Evolutionary conservation across 306 rosid genomes (phyloP).

Genomic region (Quercus ilex): DNA sequence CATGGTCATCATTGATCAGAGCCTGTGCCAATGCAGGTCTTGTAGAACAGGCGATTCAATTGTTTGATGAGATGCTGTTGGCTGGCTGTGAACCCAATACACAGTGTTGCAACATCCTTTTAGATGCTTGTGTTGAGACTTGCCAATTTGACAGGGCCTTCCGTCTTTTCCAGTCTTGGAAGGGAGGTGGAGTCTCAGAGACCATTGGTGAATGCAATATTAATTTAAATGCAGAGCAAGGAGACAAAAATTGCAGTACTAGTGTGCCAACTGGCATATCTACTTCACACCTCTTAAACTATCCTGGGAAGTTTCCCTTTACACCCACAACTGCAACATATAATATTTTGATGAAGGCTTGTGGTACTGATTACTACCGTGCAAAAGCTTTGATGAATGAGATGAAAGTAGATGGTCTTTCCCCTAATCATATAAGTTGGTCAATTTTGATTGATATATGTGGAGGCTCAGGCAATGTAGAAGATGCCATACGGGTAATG

Average conservation of each 20-base stretch:
- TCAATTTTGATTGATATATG: constrained; percentile 78
- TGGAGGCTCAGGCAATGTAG: constrained; percentile 60
- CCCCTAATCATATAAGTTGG: constrained; percentile 89
- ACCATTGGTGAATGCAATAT: constrained; percentile 25
- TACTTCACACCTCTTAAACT: constrained; percentile 43
- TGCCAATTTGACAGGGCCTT: constrained; percentile 93
- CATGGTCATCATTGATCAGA: constrained; percentile 91
- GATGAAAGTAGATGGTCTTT: constrained; percentile 68
- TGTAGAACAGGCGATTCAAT: constrained; percentile 72
- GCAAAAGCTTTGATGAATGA: constrained; percentile 78
- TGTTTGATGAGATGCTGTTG: constrained; percentile 90
- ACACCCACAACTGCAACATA: constrained; percentile 74
- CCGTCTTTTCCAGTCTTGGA: constrained; percentile 80
- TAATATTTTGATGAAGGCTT: constrained; percentile 89
- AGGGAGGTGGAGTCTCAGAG: constrained; percentile 42
- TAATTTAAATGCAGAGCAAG: constrained; percentile 26
- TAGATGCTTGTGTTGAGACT: constrained; percentile 94
- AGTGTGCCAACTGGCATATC: constrained; percentile 33
- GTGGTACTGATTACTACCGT: constrained; percentile 85
- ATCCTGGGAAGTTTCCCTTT: constrained; percentile 59
- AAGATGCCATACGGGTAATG: constrained; percentile 75
- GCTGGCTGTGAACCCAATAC: constrained; percentile 84
- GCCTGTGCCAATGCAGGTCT: constrained; percentile 97
- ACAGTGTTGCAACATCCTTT: constrained; percentile 84
- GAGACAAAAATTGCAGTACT: constrained; percentile 8